phyloP scores from a whole-genome alignment of 2,329 filamentous ascomycete genomes.

The Volutella citrinella region DNA sequence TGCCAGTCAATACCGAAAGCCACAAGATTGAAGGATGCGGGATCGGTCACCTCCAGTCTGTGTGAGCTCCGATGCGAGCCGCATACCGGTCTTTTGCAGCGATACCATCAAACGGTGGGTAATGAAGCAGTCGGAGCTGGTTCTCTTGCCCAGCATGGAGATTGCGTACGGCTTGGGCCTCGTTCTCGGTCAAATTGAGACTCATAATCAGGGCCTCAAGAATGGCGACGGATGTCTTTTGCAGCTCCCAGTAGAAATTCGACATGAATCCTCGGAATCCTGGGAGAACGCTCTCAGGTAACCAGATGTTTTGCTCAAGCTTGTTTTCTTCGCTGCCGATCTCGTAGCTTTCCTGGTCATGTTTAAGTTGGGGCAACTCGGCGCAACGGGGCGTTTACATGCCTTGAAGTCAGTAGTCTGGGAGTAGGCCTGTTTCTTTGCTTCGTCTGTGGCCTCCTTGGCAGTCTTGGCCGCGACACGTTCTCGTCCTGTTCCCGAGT shows the following conservation, averaged over 20 bases:
- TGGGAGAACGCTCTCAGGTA: not conserved
- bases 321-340: slow-evolving; percentile 2
- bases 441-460: not conserved
- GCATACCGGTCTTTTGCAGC: not conserved
- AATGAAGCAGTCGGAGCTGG: not conserved
- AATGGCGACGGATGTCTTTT: not conserved
- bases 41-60: slow-evolving; percentile 1
- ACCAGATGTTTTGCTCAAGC: slow-evolving; percentile 1
- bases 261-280: not conserved
- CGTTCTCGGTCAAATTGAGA: not conserved
- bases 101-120: not conserved
- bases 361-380: not conserved
- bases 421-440: not conserved
- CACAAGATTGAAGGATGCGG: not conserved
- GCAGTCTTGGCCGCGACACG: not conserved
- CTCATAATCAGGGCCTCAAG: slow-evolving; percentile 1
- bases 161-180: not conserved
- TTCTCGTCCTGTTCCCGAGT: slow-evolving; percentile 1
- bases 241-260: not conserved
- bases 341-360: slow-evolving; percentile 1
- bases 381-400: not conserved
- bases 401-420: slow-evolving; percentile 1
- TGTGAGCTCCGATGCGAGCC: not conserved
- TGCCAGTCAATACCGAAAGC: not conserved
- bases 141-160: not conserved